Evolutionary conservation across 345 rosid species (phyloP).

Genomic region (Corchorus capsularis): DNA sequence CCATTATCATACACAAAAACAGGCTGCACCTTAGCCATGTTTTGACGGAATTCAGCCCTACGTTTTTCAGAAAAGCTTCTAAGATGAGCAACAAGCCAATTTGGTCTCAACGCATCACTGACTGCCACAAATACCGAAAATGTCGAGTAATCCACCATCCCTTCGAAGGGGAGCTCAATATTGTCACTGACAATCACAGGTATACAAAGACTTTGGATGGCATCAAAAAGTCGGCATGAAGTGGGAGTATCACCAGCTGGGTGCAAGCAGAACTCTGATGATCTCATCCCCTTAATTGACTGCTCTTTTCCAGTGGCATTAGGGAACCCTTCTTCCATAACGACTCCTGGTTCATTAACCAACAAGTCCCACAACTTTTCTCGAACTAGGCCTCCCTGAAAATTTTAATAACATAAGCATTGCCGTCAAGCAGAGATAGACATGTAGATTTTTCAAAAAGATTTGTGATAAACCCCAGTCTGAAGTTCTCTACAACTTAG

Average conservation of each 20-base stretch:
- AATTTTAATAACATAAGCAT: not conserved
- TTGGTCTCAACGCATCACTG: conserved; percentile 71
- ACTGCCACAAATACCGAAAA: conserved; percentile 78
- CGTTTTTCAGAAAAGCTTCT: conserved; percentile 51
- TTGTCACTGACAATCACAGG: conserved; percentile 87
- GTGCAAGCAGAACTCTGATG: conserved; percentile 91
- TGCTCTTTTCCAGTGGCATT: conserved; percentile 91
- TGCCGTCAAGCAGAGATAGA: not conserved
- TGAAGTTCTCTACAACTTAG: conserved; percentile 9
- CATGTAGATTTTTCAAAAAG: not conserved
- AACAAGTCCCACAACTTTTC: conserved; percentile 87
- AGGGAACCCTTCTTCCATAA: conserved; percentile 98
- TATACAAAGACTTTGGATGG: conserved; percentile 91
- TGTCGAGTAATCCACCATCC: conserved; percentile 69
- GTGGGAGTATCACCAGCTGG: conserved; percentile 99
- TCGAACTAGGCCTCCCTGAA: conserved; percentile 80
- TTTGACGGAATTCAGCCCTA: conserved; percentile 53
- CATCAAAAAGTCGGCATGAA: conserved; percentile 94
- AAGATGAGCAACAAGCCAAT: conserved; percentile 66
- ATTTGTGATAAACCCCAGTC: not conserved
- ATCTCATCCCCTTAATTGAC: conserved; percentile 87
- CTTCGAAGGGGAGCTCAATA: conserved; percentile 93
- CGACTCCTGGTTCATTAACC: conserved; percentile 50
- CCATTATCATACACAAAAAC: conserved; percentile 72
- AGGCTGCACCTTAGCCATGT: conserved; percentile 60